Evolutionary conservation across 1,284 basidiomycete genomes (phyloP).

Genomic region (Ceratobasidium sp.): DNA sequence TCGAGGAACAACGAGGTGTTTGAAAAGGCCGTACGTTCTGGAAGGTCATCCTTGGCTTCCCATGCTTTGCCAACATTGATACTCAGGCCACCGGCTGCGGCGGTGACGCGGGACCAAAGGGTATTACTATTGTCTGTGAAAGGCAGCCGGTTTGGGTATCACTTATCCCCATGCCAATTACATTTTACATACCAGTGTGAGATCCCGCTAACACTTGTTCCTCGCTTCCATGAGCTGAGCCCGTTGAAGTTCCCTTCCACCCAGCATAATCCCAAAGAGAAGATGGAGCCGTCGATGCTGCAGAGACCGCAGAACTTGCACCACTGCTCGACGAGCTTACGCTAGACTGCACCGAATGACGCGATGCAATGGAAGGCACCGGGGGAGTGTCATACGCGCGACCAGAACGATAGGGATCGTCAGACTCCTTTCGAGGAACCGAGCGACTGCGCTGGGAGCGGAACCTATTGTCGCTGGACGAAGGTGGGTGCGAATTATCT

Average conservation of each 20-base stretch:
- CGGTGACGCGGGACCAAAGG: slow-evolving; percentile 70
- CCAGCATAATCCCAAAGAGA: slow-evolving; percentile 42
- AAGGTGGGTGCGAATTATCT: slow-evolving; percentile 6
- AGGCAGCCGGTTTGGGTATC: slow-evolving; percentile 7
- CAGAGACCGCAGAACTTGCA: slow-evolving; percentile 22
- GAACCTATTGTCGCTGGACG: slow-evolving; percentile 6
- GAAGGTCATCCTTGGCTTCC: slow-evolving; percentile 61
- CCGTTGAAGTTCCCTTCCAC: slow-evolving; percentile 2
- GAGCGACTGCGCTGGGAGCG: slow-evolving; percentile 36
- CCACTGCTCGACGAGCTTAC: slow-evolving; percentile 29
- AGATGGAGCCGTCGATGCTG: slow-evolving; percentile 33
- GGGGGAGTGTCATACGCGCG: slow-evolving; percentile 15
- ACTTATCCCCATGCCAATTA: too few species aligned
- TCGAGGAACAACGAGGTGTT: slow-evolving; percentile 7
- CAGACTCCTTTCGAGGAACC: slow-evolving; percentile 24
- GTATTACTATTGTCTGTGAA: slow-evolving; percentile 1
- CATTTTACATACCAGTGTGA: slow-evolving; percentile 10
- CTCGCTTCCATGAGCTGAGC: neutral
- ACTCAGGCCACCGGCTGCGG: slow-evolving; percentile 67
- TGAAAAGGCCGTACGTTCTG: slow-evolving; percentile 61
- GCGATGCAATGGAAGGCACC: slow-evolving; percentile 24
- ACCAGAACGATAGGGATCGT: slow-evolving; percentile 24
- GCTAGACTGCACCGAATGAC: slow-evolving; percentile 37
- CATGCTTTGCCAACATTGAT: slow-evolving; percentile 71
- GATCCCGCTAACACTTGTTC: neutral